Evolutionary conservation across 2,329 filamentous ascomycete species (phyloP).

Genomic region (Pseudomassariella vexata): DNA sequence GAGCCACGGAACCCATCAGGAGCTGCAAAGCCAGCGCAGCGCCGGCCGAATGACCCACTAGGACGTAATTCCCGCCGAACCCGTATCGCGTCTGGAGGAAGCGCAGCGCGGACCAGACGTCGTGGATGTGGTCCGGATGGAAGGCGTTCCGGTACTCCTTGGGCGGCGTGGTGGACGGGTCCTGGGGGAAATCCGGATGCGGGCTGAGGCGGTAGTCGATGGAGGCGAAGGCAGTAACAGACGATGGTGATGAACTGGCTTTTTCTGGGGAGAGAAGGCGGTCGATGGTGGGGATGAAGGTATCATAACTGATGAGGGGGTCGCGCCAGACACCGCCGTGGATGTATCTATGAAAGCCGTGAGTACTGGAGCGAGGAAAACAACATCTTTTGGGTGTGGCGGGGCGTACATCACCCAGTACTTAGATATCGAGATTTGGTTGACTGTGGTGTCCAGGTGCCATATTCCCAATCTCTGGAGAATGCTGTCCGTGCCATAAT

Average conservation of each 20-base stretch:
- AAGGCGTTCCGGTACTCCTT: conserved; percentile 32
- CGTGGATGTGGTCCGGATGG: conserved; percentile 57
- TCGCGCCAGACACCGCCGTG: conserved; percentile 62
- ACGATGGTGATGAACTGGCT: conserved; percentile 7
- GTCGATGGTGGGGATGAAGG: conserved; percentile 39
- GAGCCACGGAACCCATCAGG: conserved; percentile 35
- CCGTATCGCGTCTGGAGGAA: conserved; percentile 41
- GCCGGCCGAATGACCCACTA: conserved; percentile 59
- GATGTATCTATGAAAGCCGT: conserved; percentile 38
- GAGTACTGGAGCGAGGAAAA: not conserved
- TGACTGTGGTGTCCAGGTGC: conserved; percentile 21
- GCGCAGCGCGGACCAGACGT: conserved; percentile 46
- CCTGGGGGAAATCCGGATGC: conserved; percentile 39
- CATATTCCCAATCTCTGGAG: conserved; percentile 43
- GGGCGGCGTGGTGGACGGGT: conserved; percentile 29
- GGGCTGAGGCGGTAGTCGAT: conserved; percentile 60
- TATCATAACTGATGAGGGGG: conserved; percentile 39
- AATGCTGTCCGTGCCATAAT: conserved; percentile 24
- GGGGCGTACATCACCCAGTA: conserved; percentile 27
- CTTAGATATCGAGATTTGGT: conserved; percentile 7
- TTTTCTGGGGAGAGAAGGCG: conserved; percentile 27
- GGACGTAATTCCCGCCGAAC: conserved; percentile 42
- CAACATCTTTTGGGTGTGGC: too few species aligned
- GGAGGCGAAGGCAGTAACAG: conserved; percentile 57
- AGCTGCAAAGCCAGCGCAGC: conserved; percentile 59